Evolutionary conservation across 1,284 basidiomycete genomes (phyloP).

Genomic region (Phlebopus sp.): DNA sequence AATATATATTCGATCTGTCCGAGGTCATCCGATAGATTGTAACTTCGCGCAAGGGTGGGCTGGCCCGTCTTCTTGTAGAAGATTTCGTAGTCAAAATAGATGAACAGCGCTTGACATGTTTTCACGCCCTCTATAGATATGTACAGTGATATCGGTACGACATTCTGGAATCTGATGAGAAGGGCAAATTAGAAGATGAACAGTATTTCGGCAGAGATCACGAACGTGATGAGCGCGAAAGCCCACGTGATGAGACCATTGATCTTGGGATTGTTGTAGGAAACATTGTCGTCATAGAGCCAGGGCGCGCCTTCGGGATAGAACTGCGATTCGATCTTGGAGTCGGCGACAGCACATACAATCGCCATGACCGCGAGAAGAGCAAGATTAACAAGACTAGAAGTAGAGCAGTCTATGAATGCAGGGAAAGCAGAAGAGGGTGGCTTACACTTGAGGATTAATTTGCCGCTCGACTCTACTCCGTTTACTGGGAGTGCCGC

Average conservation of each 20-base stretch:
- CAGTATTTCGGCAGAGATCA: conserved; percentile 17
- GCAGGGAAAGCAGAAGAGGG: conserved; percentile 5
- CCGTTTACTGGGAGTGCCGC: conserved; percentile 90
- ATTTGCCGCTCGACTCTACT: conserved; percentile 92
- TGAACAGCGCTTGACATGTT: conserved; percentile 82
- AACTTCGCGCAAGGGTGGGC: conserved; percentile 82
- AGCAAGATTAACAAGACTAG: conserved; percentile 78
- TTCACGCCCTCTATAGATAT: conserved; percentile 93
- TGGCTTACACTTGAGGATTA: conserved; percentile 90
- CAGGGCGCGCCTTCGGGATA: conserved; percentile 77
- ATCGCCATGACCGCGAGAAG: conserved; percentile 81
- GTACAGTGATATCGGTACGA: conserved; percentile 96
- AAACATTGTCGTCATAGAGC: conserved; percentile 65
- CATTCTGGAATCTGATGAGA: conserved; percentile 71
- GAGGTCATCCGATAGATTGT: conserved; percentile 96
- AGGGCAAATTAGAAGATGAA: conserved; percentile 6
- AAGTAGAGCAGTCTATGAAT: conserved; percentile 4
- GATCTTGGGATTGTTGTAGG: conserved; percentile 83
- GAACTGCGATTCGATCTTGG: conserved; percentile 74
- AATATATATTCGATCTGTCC: conserved; percentile 96
- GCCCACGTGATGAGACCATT: conserved; percentile 92
- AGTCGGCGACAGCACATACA: conserved; percentile 85
- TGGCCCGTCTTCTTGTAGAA: conserved; percentile 78
- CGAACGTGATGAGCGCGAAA: conserved; percentile 87
- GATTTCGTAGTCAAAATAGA: conserved; percentile 93